Evolutionary conservation across 2,329 filamentous ascomycete species (phyloP).

Genomic region (Pseudocercospora pini-densiflorae): DNA sequence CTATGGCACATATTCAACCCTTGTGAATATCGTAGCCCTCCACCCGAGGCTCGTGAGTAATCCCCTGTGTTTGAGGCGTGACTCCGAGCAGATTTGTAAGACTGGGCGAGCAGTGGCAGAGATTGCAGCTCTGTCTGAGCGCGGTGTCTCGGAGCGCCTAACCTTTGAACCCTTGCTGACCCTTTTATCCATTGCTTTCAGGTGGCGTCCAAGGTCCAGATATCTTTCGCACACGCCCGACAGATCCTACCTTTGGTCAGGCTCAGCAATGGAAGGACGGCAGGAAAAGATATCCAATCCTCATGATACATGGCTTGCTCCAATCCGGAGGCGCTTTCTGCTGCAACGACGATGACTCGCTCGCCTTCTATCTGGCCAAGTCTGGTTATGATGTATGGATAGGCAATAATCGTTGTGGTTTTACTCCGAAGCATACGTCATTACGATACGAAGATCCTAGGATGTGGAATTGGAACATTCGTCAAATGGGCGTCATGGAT

Average conservation of each 20-base stretch:
- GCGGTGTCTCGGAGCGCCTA: no score
- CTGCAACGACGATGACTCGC: conserved; percentile 83
- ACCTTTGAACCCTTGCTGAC: no score
- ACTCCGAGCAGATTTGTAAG: no score
- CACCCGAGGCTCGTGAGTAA: conserved; percentile 50
- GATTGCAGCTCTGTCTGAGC: no score
- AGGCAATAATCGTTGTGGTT: conserved; percentile 90
- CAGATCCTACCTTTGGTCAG: conserved; percentile 32
- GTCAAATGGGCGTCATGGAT: conserved; percentile 90
- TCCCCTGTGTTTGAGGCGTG: no score
- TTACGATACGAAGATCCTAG: conserved; percentile 77
- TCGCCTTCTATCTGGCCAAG: conserved; percentile 92
- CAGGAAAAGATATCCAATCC: conserved; percentile 73
- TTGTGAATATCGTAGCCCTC: conserved; percentile 63
- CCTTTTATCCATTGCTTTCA: no score
- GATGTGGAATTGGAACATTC: conserved; percentile 97
- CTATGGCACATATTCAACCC: conserved; percentile 92
- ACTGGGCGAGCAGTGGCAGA: no score
- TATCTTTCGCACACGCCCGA: conserved; percentile 54
- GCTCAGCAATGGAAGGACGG: conserved; percentile 42
- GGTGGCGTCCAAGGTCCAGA: conserved; percentile 60
- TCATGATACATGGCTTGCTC: conserved; percentile 85
- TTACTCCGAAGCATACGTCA: conserved; percentile 74
- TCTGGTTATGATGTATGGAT: conserved; percentile 94
- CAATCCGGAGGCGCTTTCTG: conserved; percentile 90